Evolutionary conservation across 768 basidiomycete genomes (phyloP).

Genomic region (Lactarius akahatsu): DNA sequence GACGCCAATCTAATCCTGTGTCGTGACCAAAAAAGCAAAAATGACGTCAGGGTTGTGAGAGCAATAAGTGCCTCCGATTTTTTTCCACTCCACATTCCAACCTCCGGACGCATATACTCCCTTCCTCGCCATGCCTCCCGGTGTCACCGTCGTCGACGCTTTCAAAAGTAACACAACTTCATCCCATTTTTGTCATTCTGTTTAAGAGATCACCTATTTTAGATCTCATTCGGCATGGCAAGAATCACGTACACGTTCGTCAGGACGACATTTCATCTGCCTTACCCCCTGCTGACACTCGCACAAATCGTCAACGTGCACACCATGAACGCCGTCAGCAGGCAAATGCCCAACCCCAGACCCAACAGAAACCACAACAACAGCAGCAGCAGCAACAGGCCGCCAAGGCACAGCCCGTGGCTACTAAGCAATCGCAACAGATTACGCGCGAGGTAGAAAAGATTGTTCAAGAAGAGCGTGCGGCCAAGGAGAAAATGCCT

Average conservation of each 20-base stretch:
- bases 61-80: conserved; percentile 1
- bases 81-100: conserved; percentile 4
- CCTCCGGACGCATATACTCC: background rate
- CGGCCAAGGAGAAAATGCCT: conserved; percentile 79
- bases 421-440: conserved; percentile 31
- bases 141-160: conserved; percentile 28
- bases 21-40: background rate
- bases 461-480: conserved; percentile 74
- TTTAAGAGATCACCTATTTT: conserved; percentile 18
- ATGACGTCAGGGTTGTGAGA: conserved; percentile 25
- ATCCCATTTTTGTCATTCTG: background rate
- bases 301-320: conserved; percentile 23
- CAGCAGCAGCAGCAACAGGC: conserved; percentile 37
- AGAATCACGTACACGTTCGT: conserved; percentile 38
- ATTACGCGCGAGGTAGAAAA: conserved; percentile 54
- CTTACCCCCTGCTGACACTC: conserved; percentile 21
- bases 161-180: conserved; percentile 25
- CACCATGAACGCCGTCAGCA: conserved; percentile 37
- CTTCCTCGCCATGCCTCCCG: conserved; percentile 20
- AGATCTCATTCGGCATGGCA: conserved; percentile 58
- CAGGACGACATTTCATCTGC: conserved; percentile 22
- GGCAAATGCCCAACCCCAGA: conserved; percentile 35
- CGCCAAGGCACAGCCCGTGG: conserved; percentile 8
- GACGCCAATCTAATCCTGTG: background rate
- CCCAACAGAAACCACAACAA: conserved; percentile 34